Evolutionary conservation across 305 asterid genomes (phyloP).

Genomic region (Salvia sclarea): DNA sequence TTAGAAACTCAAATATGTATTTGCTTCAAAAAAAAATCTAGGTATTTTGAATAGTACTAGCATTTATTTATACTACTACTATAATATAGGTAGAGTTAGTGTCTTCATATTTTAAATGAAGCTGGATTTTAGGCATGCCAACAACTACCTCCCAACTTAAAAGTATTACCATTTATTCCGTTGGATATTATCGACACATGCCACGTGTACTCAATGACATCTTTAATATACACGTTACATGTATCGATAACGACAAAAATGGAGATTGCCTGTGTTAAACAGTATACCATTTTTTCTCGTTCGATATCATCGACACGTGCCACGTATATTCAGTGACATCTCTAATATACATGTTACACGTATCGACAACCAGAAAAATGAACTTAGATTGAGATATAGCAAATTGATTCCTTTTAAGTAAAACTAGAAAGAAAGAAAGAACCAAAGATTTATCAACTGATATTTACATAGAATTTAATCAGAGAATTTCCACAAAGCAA

Average conservation of each 20-base stretch:
- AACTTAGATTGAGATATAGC: neutral
- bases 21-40: too few species aligned
- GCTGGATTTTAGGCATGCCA: too few species aligned
- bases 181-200: neutral
- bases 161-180: too few species aligned
- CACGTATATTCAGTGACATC: neutral
- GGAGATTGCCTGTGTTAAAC: neutral
- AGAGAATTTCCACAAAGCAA: neutral
- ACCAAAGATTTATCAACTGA: neutral
- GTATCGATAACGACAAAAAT: too few species aligned
- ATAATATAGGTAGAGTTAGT: too few species aligned
- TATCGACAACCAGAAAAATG: neutral
- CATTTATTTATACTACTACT: too few species aligned
- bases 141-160: too few species aligned
- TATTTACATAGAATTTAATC: conserved; percentile 7
- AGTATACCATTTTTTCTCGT: neutral
- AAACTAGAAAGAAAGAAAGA: neutral
- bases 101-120: too few species aligned
- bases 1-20: too few species aligned
- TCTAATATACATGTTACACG: neutral
- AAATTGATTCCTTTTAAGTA: neutral
- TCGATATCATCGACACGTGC: neutral
- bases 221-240: neutral
- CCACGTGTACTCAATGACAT: neutral
- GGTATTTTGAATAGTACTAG: too few species aligned